Base-by-base conservation (phyloP, 805 yeast genomes). In the Metschnikowia picachoensis region DNA sequence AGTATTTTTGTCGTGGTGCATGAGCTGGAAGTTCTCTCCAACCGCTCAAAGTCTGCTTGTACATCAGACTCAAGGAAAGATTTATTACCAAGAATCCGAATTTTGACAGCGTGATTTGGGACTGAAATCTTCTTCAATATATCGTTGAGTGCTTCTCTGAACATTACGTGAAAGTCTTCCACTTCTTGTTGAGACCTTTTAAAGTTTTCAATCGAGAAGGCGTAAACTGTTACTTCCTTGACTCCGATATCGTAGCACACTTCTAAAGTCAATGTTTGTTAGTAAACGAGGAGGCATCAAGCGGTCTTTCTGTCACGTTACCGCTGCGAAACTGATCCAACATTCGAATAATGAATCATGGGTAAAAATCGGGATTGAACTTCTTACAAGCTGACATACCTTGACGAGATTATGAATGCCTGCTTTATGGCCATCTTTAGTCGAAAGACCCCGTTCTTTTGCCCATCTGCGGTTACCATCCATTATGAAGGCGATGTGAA, bases 381-480 rank as follows among this genome's bases (percentile, higher is more conserved):
- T n/a, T n/a, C n/a, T 13, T 15, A 7, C n/a, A 10, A 35, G 17
- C 15, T 3, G 10, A 53, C 60, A 17, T 46, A 60, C 69, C 5
- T 55, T 62, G 4, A 68, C 56, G 33, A 83, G 63, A 0, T 82
- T 67, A 25, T 69, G 61, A 0, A 85, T 81, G 2, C 90, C 90
- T 1, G 82, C 79, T 46, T 72, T 76, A 60, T 86, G 95, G 0
- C 95, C 95, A 37, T 77, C 80, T 46, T 74, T 73, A 8, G 81
- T 50, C 11, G 80, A 77, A 30, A 84, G 49, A 2, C 74, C 73
- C 15, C 72, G 68, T 5, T 61, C 59, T 51, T 78, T 79, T 10
- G 95, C 92, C 59, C 70, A 86, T 35, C 90, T 65, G 58, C 95
- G 67, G 58, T 86, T 86, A 2, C 95, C 95, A 60, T 86, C 95